Percentiles rank a stretch among this genome's conserved stretches.
These are phyloP conservation scores for Aphanomyces stellatus DNA, from an alignment of 352 stramenopile species.

Conservation along the genomic window DNA sequence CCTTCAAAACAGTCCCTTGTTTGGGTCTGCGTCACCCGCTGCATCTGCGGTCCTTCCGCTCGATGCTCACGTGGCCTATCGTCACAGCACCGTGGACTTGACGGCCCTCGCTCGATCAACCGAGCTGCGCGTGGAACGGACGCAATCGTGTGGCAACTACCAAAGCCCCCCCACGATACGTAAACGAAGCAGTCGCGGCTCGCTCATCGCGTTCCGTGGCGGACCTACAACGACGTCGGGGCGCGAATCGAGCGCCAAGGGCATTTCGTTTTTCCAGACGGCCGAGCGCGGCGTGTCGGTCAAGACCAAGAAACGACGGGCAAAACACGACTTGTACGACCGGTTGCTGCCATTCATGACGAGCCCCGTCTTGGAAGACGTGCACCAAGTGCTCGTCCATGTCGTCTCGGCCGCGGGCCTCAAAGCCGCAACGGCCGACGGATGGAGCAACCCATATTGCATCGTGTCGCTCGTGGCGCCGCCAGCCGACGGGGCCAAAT, in stretches of 20 bases:
- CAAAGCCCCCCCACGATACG: not conserved
- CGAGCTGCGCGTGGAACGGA: not conserved
- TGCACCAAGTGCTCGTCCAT: conserved; percentile 11
- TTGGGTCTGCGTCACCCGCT: too few species aligned
- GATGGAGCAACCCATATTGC: conserved; percentile 8
- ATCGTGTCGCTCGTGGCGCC: not conserved
- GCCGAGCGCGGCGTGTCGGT: not conserved
- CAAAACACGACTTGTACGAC: not conserved
- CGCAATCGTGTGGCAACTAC: not conserved
- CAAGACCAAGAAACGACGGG: not conserved
- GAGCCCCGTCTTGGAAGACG: not conserved
- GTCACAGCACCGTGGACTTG: too few species aligned
- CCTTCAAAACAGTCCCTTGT: not conserved
- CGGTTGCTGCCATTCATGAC: not conserved
- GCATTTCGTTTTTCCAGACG: not conserved
- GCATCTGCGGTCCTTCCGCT: too few species aligned
- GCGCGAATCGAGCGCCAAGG: not conserved
- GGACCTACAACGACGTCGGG: not conserved
- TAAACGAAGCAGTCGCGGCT: not conserved
- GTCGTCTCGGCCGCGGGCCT: conserved; percentile 1
- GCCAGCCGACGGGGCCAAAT: not conserved
- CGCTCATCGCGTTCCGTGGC: too few species aligned
- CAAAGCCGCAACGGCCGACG: not conserved
- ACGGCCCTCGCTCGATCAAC: too few species aligned
- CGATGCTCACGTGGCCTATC: not conserved